Evolutionary conservation across 2,329 filamentous ascomycete species (phyloP), one percentile per base, ranked within the genome.

Genomic region (Metarhizium guizhouense): DNA sequence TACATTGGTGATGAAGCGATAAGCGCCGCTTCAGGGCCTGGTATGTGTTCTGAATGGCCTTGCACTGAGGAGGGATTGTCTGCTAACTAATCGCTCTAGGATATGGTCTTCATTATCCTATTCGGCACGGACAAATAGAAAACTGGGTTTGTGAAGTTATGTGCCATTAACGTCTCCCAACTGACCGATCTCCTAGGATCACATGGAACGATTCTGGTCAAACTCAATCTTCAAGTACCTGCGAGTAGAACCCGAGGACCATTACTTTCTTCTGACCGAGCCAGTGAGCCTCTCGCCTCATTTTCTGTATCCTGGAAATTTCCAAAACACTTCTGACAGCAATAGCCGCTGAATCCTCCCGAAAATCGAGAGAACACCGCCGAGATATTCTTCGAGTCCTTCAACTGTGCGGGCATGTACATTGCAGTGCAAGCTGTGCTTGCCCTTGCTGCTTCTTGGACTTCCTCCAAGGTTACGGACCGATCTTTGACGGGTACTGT

Each of bases 211-310:
- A 60, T 99, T 97, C 77, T 99, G 94, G 94, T 97, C 95, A 63
- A 97, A 97, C 77, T 99, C 94, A 60, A 99, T 99, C 76, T 99
- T 99, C 84, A 99, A 99, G 73, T 99, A 99, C 70, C 82, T 99
- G 54, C 85, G 94, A 65, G 94, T 99, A 63, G 94, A 99, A 75
- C 94, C 94, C 34, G 94, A 99, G 76, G 94, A 99, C 70, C 94
- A 99, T 74, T 92, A 96, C 78, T 99, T 99, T 74, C 85, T 99
- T 60, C 85, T 99, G 58, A 99, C 94, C 59, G 94, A 99, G 72
- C 94, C 94, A 58, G 92, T 96, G 82, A 70, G 85, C 55, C n/a
- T 36, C 38, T 32, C n/a, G 29, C n/a, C 14, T 6, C 6, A 18
- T 42, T 16, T 38, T 6, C 6, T 16, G 8, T 30, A 16, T 29